These are phyloP conservation scores for Microthyrium microscopicum DNA, from an alignment of 2,329 filamentous ascomycete species.

Conservation along the genomic window DNA sequence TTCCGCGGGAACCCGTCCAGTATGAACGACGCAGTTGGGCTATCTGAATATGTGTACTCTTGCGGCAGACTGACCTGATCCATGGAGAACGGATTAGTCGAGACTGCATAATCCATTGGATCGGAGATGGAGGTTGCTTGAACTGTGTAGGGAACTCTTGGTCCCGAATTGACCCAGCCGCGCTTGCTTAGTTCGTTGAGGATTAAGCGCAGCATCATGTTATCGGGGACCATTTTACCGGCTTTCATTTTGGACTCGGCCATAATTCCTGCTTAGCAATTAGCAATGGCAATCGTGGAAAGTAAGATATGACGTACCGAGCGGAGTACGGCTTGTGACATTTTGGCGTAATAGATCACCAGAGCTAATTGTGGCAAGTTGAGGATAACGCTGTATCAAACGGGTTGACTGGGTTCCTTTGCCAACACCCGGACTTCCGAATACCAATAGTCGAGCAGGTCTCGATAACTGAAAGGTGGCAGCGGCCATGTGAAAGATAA, in stretches of 20 bases:
- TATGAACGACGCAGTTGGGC: conserved; percentile 73
- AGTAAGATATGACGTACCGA: conserved; percentile 41
- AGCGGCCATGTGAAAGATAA: not conserved
- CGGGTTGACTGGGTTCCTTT: conserved; percentile 94
- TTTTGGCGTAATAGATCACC: conserved; percentile 84
- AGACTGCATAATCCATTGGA: conserved; percentile 2
- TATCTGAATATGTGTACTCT: conserved; percentile 37
- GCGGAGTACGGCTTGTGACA: conserved; percentile 72
- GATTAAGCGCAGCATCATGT: conserved; percentile 82
- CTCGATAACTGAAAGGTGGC: conserved; percentile 12
- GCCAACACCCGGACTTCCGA: conserved; percentile 90
- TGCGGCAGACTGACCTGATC: conserved; percentile 24
- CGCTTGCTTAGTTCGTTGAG: conserved; percentile 71
- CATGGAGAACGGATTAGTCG: conserved; percentile 12
- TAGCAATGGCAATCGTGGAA: conserved; percentile 6
- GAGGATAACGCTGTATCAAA: conserved; percentile 69
- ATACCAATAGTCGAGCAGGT: conserved; percentile 83
- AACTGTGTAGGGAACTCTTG: conserved; percentile 29
- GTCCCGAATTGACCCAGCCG: conserved; percentile 54
- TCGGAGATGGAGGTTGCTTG: conserved; percentile 21
- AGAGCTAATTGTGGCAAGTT: conserved; percentile 81
- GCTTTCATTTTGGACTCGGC: conserved; percentile 78
- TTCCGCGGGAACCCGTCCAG: conserved; percentile 94
- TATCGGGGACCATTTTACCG: conserved; percentile 80
- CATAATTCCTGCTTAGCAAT: conserved; percentile 51